phyloP scores from a whole-genome alignment of 139 green algal species.

The Ostreobium quekettii region DNA sequence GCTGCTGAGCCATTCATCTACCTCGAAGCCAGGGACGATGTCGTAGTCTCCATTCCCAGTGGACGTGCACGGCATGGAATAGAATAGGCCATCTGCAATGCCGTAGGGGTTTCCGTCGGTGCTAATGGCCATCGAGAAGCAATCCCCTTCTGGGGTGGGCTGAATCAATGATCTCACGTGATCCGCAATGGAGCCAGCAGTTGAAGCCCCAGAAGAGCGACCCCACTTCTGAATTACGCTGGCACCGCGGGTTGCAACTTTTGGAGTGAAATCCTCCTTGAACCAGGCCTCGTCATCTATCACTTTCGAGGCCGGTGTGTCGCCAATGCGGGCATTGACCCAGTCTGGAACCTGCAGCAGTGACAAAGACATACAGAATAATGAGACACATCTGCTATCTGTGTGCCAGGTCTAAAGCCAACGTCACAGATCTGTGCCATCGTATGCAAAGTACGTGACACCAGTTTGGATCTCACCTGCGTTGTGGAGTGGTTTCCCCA shows the following conservation, averaged over 20 bases:
- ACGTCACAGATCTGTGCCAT: too few relatives aligned
- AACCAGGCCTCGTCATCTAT: conserved; percentile 62
- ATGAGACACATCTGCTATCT: too few relatives aligned
- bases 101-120: conserved; percentile 88
- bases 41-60: conserved; percentile 82
- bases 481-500: conserved; percentile 96
- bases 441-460: too few relatives aligned
- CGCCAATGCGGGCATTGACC: conserved; percentile 82
- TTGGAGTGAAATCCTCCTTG: conserved; percentile 82
- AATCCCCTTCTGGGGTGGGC: conserved; percentile 77
- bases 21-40: conserved; percentile 64
- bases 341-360: conserved; percentile 75
- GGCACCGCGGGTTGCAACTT: conserved; percentile 72
- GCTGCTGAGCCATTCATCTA: conserved; percentile 72
- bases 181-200: conserved; percentile 83
- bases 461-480: conserved; percentile 38
- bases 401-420: too few relatives aligned
- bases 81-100: conserved; percentile 74
- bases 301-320: conserved; percentile 60
- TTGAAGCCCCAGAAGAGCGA: conserved; percentile 77
- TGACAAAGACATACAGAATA: too few relatives aligned
- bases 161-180: conserved; percentile 66
- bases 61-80: conserved; percentile 74
- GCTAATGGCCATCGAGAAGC: conserved; percentile 74
- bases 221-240: conserved; percentile 93